Conservation (phyloP, 768 basidiomycete genomes). For the Naematelia aurantialba region DNA sequence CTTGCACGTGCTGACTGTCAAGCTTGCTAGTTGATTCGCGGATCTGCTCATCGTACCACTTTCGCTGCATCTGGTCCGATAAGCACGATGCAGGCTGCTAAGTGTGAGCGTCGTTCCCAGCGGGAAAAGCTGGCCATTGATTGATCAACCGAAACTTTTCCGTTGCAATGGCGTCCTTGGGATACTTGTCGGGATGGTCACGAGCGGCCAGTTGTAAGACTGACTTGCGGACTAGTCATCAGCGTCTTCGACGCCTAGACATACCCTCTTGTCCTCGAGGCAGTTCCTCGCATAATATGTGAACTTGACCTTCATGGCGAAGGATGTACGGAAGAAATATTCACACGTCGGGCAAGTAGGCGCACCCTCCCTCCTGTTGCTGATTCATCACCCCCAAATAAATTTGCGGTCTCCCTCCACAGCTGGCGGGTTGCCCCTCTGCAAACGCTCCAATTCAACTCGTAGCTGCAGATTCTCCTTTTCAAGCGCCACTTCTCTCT, state of each 20-base stretch:
- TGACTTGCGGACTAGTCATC: not conserved
- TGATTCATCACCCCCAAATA: conserved; percentile 13
- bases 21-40: too few species aligned
- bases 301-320: too few species aligned
- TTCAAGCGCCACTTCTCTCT: conserved; percentile 16
- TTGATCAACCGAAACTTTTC: not conserved
- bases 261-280: too few species aligned
- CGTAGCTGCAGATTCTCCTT: conserved; percentile 25
- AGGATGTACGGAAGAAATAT: too few species aligned
- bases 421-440: too few species aligned
- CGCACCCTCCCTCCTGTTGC: not conserved
- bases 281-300: too few species aligned
- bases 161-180: not conserved
- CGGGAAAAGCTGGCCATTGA: not conserved
- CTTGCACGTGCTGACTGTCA: too few species aligned
- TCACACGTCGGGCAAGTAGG: not conserved
- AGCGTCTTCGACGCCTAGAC: too few species aligned
- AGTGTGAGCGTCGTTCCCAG: too few species aligned
- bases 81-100: too few species aligned
- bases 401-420: conserved; percentile 8
- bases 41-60: too few species aligned
- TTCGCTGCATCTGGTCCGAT: too few species aligned
- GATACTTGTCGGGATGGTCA: not conserved
- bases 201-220: not conserved
- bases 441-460: conserved; percentile 10